phyloP scores from a whole-genome alignment of 2,329 filamentous ascomycete species.

The Aspergillus tamarii region DNA sequence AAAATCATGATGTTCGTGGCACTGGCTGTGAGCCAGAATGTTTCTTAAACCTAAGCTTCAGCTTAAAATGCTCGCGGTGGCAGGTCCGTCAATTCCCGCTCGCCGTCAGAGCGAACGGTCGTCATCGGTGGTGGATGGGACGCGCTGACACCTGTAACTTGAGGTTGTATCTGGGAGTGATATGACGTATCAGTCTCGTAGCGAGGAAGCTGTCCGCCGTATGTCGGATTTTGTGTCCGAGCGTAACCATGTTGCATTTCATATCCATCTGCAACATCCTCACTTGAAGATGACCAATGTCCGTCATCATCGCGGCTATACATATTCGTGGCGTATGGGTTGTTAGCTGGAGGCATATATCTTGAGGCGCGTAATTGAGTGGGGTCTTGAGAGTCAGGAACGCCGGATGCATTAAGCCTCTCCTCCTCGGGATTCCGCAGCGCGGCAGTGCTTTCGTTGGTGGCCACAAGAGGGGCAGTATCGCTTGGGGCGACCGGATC shows the following conservation, averaged over 20 bases:
- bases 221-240: slow-evolving; percentile 27
- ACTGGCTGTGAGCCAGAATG: background rate
- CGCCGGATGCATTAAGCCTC: slow-evolving; percentile 17
- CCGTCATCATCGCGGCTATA: slow-evolving; percentile 37
- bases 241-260: slow-evolving; percentile 41
- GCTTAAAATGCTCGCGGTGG: slow-evolving; percentile 18
- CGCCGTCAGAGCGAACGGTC: slow-evolving; percentile 16
- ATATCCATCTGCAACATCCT: slow-evolving; percentile 40
- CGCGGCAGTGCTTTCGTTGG: slow-evolving; percentile 27
- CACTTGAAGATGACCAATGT: slow-evolving; percentile 41
- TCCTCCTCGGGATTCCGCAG: slow-evolving; percentile 40
- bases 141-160: slow-evolving; percentile 10
- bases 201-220: slow-evolving; percentile 22
- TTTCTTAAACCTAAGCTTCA: background rate
- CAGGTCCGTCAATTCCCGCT: slow-evolving; percentile 25
- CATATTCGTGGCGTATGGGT: slow-evolving; percentile 29
- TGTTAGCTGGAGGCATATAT: slow-evolving; percentile 23
- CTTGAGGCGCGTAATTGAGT: slow-evolving; percentile 16
- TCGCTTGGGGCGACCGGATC: slow-evolving; percentile 39
- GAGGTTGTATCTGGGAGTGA: slow-evolving; percentile 25
- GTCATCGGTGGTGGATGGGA: slow-evolving; percentile 16
- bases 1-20: slow-evolving; percentile 10
- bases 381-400: slow-evolving; percentile 12
- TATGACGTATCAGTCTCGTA: slow-evolving; percentile 36
- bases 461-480: slow-evolving; percentile 4